Percentiles rank a stretch among this genome's conserved stretches.
Conservation (phyloP, 345 rosid genomes). For the Murraya koenigii region DNA sequence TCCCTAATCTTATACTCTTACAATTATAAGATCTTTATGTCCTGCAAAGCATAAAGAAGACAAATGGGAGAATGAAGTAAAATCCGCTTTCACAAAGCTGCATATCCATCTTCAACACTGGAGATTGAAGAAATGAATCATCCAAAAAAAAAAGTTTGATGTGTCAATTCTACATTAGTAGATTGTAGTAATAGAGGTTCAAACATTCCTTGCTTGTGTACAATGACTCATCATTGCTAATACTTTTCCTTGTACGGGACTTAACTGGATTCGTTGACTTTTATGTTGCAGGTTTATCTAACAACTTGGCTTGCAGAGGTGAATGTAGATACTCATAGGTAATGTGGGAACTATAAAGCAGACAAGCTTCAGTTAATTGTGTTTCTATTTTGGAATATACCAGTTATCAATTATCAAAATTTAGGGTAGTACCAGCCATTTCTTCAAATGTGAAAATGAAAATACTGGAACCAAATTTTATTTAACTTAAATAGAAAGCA, state of each 20-base stretch:
- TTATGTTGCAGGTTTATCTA: slow-evolving; percentile 53
- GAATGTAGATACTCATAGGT: slow-evolving; percentile 65
- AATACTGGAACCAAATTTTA: not conserved
- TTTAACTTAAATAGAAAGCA: not conserved
- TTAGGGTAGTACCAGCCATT: not conserved
- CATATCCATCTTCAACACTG: not conserved
- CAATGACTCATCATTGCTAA: not conserved
- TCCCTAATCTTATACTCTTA: not conserved
- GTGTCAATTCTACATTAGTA: not conserved
- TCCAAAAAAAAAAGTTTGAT: not conserved
- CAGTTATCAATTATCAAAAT: not conserved
- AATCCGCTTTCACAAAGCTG: not conserved
- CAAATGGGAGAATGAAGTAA: not conserved
- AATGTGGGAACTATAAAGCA: slow-evolving; percentile 6
- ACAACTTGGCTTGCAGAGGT: slow-evolving; percentile 85
- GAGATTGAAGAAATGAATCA: not conserved
- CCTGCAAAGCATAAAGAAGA: not conserved
- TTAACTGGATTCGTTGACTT: not conserved
- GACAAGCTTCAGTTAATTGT: not conserved
- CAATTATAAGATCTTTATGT: not conserved
- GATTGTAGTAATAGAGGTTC: not conserved
- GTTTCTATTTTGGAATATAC: not conserved
- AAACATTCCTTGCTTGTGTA: not conserved
- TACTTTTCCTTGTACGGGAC: not conserved
- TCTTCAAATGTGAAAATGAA: not conserved